Evolutionary conservation across 1,284 basidiomycete genomes (phyloP).

Genomic region (Puccinia horiana): DNA sequence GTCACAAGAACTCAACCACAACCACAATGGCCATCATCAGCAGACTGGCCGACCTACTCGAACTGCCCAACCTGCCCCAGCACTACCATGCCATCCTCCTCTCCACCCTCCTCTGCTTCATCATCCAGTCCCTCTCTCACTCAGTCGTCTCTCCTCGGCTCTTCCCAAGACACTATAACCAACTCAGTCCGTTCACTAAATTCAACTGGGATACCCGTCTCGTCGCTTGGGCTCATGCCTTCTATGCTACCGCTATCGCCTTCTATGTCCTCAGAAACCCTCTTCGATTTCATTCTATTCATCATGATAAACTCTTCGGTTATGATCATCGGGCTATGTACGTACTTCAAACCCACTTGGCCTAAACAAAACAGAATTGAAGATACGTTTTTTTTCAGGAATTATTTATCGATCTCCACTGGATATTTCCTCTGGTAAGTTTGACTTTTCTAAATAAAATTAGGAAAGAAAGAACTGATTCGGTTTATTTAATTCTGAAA

Average conservation of each 20-base stretch:
- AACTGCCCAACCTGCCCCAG: conserved; percentile 18
- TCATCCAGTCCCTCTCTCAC: conserved; percentile 35
- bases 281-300: background rate
- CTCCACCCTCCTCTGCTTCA: conserved; percentile 24
- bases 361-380: no score
- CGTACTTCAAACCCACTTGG: background rate
- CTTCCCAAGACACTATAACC: conserved; percentile 32
- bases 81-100: conserved; percentile 35
- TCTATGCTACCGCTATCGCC: conserved; percentile 46
- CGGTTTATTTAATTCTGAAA: background rate
- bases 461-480: background rate
- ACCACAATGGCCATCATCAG: background rate
- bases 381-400: conserved; percentile 8
- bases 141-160: conserved; percentile 22
- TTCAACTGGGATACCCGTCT: conserved; percentile 49
- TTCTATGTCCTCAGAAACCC: conserved; percentile 24
- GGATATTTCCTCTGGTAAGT: conserved; percentile 49
- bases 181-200: conserved; percentile 23
- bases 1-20: background rate
- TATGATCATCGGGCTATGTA: conserved; percentile 44
- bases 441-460: background rate
- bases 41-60: conserved; percentile 5
- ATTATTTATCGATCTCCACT: conserved; percentile 42
- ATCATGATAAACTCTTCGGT: conserved; percentile 46
- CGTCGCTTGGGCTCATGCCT: conserved; percentile 48